phyloP scores from a whole-genome alignment of 306 rosid species.

The Medicago ruthenica region DNA sequence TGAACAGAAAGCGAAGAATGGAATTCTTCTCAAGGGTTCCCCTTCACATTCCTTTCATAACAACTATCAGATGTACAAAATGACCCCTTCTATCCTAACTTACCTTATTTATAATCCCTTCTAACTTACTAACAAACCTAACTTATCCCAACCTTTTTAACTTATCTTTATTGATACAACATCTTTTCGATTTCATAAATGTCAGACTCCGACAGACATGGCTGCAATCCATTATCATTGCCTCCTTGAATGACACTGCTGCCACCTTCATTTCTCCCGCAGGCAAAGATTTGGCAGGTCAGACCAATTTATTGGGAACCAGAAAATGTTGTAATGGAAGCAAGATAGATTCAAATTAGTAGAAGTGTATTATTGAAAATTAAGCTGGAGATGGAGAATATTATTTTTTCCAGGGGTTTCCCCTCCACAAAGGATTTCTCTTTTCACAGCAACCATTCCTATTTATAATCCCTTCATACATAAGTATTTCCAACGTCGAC shows the following conservation, averaged over 20 bases:
- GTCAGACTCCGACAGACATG: background rate
- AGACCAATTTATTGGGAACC: slow-evolving; percentile 1
- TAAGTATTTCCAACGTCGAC: background rate
- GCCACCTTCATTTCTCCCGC: slow-evolving; percentile 13
- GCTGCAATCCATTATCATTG: background rate
- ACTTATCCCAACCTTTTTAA: background rate
- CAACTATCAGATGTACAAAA: background rate
- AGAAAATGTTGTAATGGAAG: background rate
- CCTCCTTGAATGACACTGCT: background rate
- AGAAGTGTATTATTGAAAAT: background rate
- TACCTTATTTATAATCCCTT: background rate
- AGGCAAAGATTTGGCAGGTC: background rate
- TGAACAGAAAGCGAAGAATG: background rate
- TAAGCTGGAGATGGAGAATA: background rate
- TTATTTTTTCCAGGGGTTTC: background rate
- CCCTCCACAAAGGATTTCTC: background rate
- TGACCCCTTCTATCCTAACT: background rate
- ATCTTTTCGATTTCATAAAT: background rate
- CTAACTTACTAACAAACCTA: background rate
- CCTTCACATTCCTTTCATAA: background rate
- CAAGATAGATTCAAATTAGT: background rate
- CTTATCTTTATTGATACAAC: background rate
- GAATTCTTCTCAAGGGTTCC: background rate
- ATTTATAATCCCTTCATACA: background rate
- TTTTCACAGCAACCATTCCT: background rate